Evolutionary conservation across 78 protist species (phyloP).

Genomic region (Dictyostelium brefeldianum): DNA sequence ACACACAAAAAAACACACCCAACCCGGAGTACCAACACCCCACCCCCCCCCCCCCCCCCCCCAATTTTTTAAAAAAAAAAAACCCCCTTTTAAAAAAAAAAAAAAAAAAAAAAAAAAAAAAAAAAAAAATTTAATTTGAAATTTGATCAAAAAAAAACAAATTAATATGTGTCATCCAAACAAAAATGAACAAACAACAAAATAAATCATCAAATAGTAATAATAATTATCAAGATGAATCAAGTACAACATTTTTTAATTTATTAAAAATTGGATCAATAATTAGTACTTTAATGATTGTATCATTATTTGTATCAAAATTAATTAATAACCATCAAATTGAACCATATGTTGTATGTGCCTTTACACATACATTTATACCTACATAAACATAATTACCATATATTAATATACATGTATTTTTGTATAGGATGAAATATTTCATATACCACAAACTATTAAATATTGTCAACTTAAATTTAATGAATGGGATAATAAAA

Average conservation of each 20-base stretch:
- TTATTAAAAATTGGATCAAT: background rate
- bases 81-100: too few relatives aligned
- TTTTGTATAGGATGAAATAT: conserved; percentile 52
- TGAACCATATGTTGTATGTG: conserved; percentile 36
- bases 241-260: background rate
- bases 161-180: too few relatives aligned
- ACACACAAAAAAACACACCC: too few relatives aligned
- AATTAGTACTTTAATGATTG: background rate
- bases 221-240: too few relatives aligned
- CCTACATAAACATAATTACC: too few relatives aligned
- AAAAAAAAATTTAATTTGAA: too few relatives aligned
- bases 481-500: conserved; percentile 56
- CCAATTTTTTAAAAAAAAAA: too few relatives aligned
- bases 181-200: background rate
- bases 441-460: conserved; percentile 52
- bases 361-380: too few relatives aligned
- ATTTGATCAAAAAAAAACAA: too few relatives aligned
- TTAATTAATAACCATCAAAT: conserved; percentile 12
- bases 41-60: too few relatives aligned
- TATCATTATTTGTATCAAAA: background rate
- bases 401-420: background rate
- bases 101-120: too few relatives aligned
- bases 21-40: too few relatives aligned
- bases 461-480: conserved; percentile 33
- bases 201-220: background rate